Conservation (phyloP, 2,329 filamentous ascomycete genomes). For the Dactylonectria macrodidyma region DNA sequence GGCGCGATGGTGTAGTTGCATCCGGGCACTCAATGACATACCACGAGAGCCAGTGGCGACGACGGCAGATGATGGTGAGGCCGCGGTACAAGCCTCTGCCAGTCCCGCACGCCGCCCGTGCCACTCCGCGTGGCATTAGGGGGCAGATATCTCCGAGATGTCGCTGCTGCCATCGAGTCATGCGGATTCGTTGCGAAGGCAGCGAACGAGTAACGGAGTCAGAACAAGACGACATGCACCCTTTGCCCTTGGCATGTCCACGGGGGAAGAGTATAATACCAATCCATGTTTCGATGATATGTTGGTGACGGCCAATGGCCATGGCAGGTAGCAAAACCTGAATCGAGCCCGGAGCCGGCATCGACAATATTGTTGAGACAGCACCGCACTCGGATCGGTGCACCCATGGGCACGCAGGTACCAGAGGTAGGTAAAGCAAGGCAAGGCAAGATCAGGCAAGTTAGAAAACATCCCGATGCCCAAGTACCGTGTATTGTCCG, state of each 20-base stretch:
- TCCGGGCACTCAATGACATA: neutral
- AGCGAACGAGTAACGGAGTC: neutral
- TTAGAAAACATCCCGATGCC: conserved; percentile 1
- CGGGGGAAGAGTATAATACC: too few species aligned
- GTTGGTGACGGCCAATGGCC: neutral
- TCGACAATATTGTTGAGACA: conserved; percentile 12
- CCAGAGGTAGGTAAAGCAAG: neutral
- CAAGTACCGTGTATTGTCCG: neutral
- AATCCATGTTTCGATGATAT: neutral
- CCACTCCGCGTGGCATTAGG: neutral
- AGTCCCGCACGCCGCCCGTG: conserved; percentile 3
- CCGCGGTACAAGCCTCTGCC: neutral
- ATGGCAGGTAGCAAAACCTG: neutral
- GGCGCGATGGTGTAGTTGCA: neutral
- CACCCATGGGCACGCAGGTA: conserved; percentile 1
- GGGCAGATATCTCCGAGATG: neutral
- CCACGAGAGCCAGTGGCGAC: neutral
- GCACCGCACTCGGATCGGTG: neutral
- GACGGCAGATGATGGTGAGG: neutral
- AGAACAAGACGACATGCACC: neutral
- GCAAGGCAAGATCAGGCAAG: neutral
- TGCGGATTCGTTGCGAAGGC: neutral
- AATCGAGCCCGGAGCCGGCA: conserved; percentile 6
- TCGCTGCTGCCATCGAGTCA: neutral
- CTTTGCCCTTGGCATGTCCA: neutral